Percentiles rank a stretch among this genome's conserved stretches.
Conservation (phyloP, 2,329 filamentous ascomycete species). For the Aspergillus thermomutatus region DNA sequence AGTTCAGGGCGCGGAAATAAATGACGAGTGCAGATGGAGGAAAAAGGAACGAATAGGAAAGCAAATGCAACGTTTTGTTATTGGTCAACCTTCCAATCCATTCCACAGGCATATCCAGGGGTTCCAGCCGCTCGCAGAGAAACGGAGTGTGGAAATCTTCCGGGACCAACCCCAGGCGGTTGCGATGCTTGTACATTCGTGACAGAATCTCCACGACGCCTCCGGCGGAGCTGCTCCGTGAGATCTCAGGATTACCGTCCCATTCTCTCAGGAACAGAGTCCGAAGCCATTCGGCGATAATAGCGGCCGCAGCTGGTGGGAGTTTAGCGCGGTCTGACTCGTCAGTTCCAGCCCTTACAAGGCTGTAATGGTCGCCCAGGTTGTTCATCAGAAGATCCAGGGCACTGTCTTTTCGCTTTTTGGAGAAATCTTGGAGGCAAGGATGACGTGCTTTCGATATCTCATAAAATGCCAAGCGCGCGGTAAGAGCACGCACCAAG, state of each 20-base stretch:
- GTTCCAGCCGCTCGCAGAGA: conserved; percentile 71
- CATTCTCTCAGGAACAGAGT: conserved; percentile 75
- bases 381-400: conserved; percentile 36
- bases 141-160: conserved; percentile 72
- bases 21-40: conserved; percentile 67
- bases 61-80: conserved; percentile 65
- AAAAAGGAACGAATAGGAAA: conserved; percentile 81
- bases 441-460: conserved; percentile 40
- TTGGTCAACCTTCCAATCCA: conserved; percentile 64
- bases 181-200: conserved; percentile 69
- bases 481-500: conserved; percentile 48
- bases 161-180: conserved; percentile 63
- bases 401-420: conserved; percentile 28
- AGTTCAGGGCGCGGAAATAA: conserved; percentile 86
- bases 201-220: conserved; percentile 72
- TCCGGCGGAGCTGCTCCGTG: conserved; percentile 68
- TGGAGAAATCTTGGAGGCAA: conserved; percentile 25
- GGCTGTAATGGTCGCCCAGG: conserved; percentile 28
- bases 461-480: conserved; percentile 48
- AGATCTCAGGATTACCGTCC: conserved; percentile 70
- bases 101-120: conserved; percentile 68
- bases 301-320: conserved; percentile 26
- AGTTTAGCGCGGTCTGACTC: conserved; percentile 6
- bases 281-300: conserved; percentile 48
- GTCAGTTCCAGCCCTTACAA: conserved; percentile 7